Evolutionary conservation across 495 filamentous ascomycete species (phyloP).

Genomic region (Neurospora tetraspora): DNA sequence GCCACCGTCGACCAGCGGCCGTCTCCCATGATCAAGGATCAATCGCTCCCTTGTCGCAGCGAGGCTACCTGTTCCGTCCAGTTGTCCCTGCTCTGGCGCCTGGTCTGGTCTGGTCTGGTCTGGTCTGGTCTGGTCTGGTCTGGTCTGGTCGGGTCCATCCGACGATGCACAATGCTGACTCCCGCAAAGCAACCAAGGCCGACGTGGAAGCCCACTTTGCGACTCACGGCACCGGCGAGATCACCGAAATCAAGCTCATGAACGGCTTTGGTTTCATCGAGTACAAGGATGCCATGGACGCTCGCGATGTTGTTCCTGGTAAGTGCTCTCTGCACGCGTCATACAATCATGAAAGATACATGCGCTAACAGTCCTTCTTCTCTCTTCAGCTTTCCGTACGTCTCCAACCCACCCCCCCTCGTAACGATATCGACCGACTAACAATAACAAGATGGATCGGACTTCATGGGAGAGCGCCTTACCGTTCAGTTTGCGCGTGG

Average conservation of each 20-base stretch:
- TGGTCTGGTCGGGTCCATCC: not conserved
- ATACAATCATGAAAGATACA: slow-evolving; percentile 12
- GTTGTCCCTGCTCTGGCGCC: not conserved
- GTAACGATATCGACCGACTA: slow-evolving; percentile 26
- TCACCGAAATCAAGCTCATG: slow-evolving; percentile 99
- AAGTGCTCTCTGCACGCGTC: slow-evolving; percentile 24
- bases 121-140: not conserved
- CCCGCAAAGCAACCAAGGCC: slow-evolving; percentile 71
- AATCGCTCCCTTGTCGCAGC: not conserved
- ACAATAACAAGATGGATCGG: slow-evolving; percentile 71
- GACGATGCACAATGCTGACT: slow-evolving; percentile 9
- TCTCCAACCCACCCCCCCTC: slow-evolving; percentile 23
- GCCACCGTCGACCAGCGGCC: not conserved
- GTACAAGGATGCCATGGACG: slow-evolving; percentile 95
- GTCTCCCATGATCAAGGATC: not conserved
- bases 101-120: not conserved
- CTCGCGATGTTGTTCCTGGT: slow-evolving; percentile 96
- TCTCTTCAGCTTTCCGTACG: slow-evolving; percentile 46
- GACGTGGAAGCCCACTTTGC: slow-evolving; percentile 95
- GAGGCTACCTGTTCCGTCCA: not conserved
- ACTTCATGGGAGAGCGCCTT: slow-evolving; percentile 93
- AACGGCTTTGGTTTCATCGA: slow-evolving; percentile 99
- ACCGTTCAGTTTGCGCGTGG: slow-evolving; percentile 97
- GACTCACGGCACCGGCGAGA: slow-evolving; percentile 89
- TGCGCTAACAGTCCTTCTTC: slow-evolving; percentile 13